These are phyloP conservation scores for Theobroma cacao DNA, from an alignment of 345 rosid species.

Conservation along the genomic window DNA sequence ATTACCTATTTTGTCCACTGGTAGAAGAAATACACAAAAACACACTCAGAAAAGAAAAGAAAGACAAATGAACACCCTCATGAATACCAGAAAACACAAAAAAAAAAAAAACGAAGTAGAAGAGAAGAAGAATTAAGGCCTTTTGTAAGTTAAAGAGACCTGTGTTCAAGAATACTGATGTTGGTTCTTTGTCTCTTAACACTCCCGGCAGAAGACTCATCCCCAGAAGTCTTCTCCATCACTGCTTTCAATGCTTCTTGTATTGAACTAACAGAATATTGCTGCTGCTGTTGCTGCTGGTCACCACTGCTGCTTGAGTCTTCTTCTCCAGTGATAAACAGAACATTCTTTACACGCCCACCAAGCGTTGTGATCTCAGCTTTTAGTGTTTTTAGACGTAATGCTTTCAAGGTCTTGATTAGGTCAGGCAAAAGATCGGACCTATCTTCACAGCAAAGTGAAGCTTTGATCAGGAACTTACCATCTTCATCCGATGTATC, in stretches of 20 bases:
- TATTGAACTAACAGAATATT: slow-evolving; percentile 64
- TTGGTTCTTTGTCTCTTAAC: slow-evolving; percentile 86
- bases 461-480: slow-evolving; percentile 79
- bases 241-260: slow-evolving; percentile 91
- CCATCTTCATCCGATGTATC: slow-evolving; percentile 84
- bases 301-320: slow-evolving; percentile 32
- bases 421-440: slow-evolving; percentile 86
- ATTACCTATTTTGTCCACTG: neutral
- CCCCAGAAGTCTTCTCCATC: slow-evolving; percentile 80
- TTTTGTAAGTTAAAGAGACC: slow-evolving; percentile 46
- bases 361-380: slow-evolving; percentile 95
- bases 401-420: slow-evolving; percentile 74
- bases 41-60: neutral
- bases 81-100: slow-evolving; percentile 1
- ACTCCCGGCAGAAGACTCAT: slow-evolving; percentile 68
- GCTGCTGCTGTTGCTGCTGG: slow-evolving; percentile 38
- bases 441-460: slow-evolving; percentile 92
- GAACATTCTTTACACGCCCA: slow-evolving; percentile 89
- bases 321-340: slow-evolving; percentile 87
- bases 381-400: slow-evolving; percentile 74
- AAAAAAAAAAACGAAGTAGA: neutral
- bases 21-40: neutral
- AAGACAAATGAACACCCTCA: slow-evolving; percentile 3
- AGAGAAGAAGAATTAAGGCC: neutral
- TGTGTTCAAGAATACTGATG: slow-evolving; percentile 62